Conservation (phyloP, 1,284 basidiomycete genomes). For the Psilocybe mexicana region DNA sequence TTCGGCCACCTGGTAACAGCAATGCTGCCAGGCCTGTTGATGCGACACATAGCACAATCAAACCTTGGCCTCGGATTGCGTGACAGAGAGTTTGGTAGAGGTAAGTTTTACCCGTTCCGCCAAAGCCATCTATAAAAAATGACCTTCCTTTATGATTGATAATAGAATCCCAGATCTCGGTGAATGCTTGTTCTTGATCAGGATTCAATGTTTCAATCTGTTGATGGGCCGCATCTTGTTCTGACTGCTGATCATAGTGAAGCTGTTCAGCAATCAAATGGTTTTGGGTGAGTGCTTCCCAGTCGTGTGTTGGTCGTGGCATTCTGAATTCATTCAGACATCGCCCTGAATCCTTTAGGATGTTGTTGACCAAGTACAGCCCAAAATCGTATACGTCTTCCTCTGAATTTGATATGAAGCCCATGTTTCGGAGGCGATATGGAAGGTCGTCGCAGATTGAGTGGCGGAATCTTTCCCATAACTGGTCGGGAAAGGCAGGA, state of each 20-base stretch:
- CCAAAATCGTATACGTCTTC: background rate
- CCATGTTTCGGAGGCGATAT: background rate
- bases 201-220: background rate
- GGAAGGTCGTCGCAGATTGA: background rate
- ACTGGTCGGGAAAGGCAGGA: background rate
- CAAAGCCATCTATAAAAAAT: slow-evolving; percentile 49
- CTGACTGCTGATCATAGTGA: background rate
- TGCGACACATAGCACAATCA: slow-evolving; percentile 42
- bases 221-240: background rate
- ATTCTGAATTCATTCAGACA: background rate
- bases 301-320: background rate
- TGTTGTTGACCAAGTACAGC: background rate
- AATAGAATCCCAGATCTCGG: slow-evolving; percentile 23
- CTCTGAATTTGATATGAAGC: background rate
- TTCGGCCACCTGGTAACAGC: slow-evolving; percentile 39
- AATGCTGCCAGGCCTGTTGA: slow-evolving; percentile 47
- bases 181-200: background rate
- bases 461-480: background rate
- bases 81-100: slow-evolving; percentile 40
- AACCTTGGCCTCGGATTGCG: slow-evolving; percentile 24
- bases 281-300: background rate
- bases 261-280: background rate
- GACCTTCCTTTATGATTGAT: slow-evolving; percentile 22
- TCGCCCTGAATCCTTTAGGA: background rate
- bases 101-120: slow-evolving; percentile 52